These are phyloP conservation scores for Trametes hirsuta DNA, from an alignment of 1,284 basidiomycete species.

Conservation along the genomic window DNA sequence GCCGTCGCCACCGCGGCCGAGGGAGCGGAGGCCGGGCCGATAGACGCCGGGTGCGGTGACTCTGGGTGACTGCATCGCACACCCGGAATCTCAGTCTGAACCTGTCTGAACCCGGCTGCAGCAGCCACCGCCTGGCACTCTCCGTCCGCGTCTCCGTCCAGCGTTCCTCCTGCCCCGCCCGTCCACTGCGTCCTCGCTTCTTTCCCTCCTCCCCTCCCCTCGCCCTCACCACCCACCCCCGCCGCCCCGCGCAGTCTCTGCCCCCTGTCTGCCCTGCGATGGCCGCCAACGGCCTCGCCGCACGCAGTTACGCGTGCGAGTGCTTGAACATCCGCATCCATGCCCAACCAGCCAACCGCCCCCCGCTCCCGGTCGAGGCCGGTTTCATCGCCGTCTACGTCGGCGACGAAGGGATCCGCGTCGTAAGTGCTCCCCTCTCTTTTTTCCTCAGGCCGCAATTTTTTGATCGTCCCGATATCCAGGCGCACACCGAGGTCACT, in stretches of 20 bases:
- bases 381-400: conserved; percentile 63
- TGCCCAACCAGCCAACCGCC: conserved; percentile 23
- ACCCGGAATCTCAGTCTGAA: neutral
- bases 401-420: conserved; percentile 65
- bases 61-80: conserved; percentile 1
- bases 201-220: neutral
- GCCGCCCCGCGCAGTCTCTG: neutral
- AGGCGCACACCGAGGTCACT: conserved; percentile 75
- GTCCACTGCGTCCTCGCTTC: conserved; percentile 3
- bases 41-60: conserved; percentile 22
- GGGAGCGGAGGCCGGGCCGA: neutral
- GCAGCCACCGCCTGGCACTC: conserved; percentile 8
- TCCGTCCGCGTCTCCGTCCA: conserved; percentile 6
- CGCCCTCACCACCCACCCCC: neutral
- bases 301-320: conserved; percentile 54
- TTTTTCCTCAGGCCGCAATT: conserved; percentile 10
- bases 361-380: conserved; percentile 39
- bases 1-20: neutral
- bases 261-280: conserved; percentile 24
- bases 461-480: conserved; percentile 19
- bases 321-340: conserved; percentile 72
- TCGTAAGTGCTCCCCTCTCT: conserved; percentile 48
- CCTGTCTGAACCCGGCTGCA: conserved; percentile 4
- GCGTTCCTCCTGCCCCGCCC: conserved; percentile 5
- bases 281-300: conserved; percentile 32